phyloP scores from a whole-genome alignment of 2,329 filamentous ascomycete species.

The Mycosphaerella arachidis region DNA sequence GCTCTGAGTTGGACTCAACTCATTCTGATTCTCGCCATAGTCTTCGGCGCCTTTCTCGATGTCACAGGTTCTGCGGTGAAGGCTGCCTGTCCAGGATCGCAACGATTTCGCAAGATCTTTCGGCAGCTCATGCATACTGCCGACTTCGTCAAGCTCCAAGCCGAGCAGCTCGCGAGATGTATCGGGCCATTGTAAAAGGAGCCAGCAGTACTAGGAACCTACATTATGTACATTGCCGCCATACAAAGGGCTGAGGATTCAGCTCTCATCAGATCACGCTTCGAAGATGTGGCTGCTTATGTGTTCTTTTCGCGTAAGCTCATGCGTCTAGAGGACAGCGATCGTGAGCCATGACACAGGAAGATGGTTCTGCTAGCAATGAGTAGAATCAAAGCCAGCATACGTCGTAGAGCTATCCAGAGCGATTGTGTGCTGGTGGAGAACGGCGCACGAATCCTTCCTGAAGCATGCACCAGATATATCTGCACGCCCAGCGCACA shows the following conservation, averaged over 20 bases:
- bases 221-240: background rate
- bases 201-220: background rate
- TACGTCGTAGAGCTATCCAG: too few species aligned
- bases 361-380: background rate
- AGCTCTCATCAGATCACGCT: slow-evolving; percentile 2
- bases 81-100: slow-evolving; percentile 28
- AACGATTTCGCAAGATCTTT: slow-evolving; percentile 27
- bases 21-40: slow-evolving; percentile 19
- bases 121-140: slow-evolving; percentile 32
- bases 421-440: background rate
- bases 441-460: background rate
- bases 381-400: too few species aligned
- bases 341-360: background rate
- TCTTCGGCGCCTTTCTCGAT: slow-evolving; percentile 23
- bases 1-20: slow-evolving; percentile 12
- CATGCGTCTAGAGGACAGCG: background rate
- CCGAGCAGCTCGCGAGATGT: background rate
- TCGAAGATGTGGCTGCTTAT: background rate
- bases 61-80: slow-evolving; percentile 5
- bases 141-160: background rate
- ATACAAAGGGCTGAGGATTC: background rate
- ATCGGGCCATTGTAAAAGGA: background rate
- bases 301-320: background rate
- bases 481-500: too few species aligned
- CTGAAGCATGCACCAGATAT: background rate